A percentile compares a stretch with the other conserved stretches of the same genome.
Evolutionary conservation across 108 stramenopile genomes (phyloP).

Genomic region (Discostella pseudostelligera): DNA sequence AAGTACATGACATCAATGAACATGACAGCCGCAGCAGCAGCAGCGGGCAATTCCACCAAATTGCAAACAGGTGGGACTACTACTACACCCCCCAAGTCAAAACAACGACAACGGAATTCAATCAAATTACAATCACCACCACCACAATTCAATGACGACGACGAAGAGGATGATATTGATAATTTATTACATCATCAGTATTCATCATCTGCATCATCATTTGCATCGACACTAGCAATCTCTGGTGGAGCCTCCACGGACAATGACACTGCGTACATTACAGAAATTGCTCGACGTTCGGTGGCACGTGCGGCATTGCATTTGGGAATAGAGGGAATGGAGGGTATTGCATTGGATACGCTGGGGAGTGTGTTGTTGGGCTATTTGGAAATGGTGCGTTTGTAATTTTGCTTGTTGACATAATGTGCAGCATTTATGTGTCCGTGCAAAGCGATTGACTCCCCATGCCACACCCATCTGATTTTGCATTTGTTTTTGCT

Average conservation of each 20-base stretch:
- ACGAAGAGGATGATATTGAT: neutral
- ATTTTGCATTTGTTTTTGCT: neutral
- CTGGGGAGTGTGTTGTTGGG: constrained; percentile 64
- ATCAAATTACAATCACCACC: neutral
- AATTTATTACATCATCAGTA: neutral
- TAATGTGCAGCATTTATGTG: neutral
- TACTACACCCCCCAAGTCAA: too few relatives aligned
- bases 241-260: constrained; percentile 6
- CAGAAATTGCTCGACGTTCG: constrained; percentile 57
- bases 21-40: neutral
- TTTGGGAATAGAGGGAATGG: constrained; percentile 74
- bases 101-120: too few relatives aligned
- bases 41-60: neutral
- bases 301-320: constrained; percentile 83
- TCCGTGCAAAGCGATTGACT: too few relatives aligned
- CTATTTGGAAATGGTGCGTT: constrained; percentile 58
- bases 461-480: neutral
- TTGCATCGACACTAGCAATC: neutral
- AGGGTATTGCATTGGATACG: constrained; percentile 63
- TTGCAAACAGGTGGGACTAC: neutral
- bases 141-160: neutral
- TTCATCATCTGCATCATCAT: neutral
- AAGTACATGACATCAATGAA: too few relatives aligned
- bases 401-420: neutral
- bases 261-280: constrained; percentile 2